Conservation (phyloP, 805 yeast genomes). For the Saccharomycopsis babjevae region DNA sequence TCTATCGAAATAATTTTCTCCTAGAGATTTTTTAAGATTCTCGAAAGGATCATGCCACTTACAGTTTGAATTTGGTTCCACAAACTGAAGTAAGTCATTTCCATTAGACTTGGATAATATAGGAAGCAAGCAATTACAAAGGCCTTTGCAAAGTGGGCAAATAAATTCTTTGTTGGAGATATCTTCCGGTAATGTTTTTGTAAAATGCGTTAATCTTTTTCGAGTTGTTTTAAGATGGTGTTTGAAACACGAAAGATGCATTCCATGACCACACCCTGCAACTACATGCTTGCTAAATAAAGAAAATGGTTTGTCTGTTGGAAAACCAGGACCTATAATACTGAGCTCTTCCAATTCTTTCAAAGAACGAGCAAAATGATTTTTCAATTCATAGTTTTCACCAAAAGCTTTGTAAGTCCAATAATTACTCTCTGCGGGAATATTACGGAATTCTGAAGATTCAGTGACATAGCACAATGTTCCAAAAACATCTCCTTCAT, state of each 20-base stretch:
- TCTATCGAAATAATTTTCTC: neutral
- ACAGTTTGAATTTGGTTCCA: neutral
- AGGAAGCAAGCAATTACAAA: slow-evolving; percentile 79
- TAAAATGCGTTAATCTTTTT: slow-evolving; percentile 56
- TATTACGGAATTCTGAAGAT: slow-evolving; percentile 48
- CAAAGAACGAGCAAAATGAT: slow-evolving; percentile 26
- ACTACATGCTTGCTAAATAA: slow-evolving; percentile 39
- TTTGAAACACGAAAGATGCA: slow-evolving; percentile 72
- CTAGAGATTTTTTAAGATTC: neutral
- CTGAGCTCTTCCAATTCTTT: slow-evolving; percentile 27
- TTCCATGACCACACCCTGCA: slow-evolving; percentile 87
- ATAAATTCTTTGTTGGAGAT: slow-evolving; percentile 60
- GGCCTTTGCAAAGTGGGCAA: slow-evolving; percentile 86
- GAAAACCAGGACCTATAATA: slow-evolving; percentile 68
- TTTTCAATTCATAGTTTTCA: slow-evolving; percentile 27
- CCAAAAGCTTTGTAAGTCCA: slow-evolving; percentile 60
- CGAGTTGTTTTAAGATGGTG: slow-evolving; percentile 50
- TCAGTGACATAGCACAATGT: slow-evolving; percentile 53
- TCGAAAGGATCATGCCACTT: slow-evolving; percentile 13
- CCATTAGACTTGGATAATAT: slow-evolving; percentile 12
- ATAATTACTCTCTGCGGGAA: slow-evolving; percentile 53
- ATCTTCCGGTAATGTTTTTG: slow-evolving; percentile 75
- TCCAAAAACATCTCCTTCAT: slow-evolving; percentile 62
- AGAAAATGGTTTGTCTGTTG: slow-evolving; percentile 26
- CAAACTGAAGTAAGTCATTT: neutral